Conservation (phyloP, 2,329 filamentous ascomycete species). For the Cladophialophora bantiana region DNA sequence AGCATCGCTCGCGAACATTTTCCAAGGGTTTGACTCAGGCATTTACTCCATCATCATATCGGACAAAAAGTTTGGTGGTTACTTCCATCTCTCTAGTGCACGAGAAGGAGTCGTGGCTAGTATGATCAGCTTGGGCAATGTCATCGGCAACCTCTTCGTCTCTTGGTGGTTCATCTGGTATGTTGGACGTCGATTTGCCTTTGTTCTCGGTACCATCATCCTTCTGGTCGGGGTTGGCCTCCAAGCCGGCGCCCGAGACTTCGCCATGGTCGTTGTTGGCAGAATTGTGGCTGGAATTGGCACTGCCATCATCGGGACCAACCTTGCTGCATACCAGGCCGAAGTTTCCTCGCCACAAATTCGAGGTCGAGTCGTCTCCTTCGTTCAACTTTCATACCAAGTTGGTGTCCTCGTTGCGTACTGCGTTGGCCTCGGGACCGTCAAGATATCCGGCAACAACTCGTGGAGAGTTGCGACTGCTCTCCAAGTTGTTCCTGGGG, state of each 20-base stretch:
- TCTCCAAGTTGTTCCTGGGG: slow-evolving; percentile 52
- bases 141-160: slow-evolving; percentile 49
- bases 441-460: no score
- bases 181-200: slow-evolving; percentile 15
- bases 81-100: slow-evolving; percentile 16
- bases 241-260: slow-evolving; percentile 13
- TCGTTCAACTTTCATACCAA: slow-evolving; percentile 53
- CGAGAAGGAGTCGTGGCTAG: slow-evolving; percentile 18
- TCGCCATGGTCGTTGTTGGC: slow-evolving; percentile 42
- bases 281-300: slow-evolving; percentile 12
- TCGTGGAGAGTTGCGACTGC: slow-evolving; percentile 45
- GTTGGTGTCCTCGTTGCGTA: slow-evolving; percentile 55
- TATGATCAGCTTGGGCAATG: slow-evolving; percentile 26
- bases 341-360: slow-evolving; percentile 12
- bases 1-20: slow-evolving; percentile 14
- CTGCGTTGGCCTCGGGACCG: slow-evolving; percentile 52
- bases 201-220: slow-evolving; percentile 18
- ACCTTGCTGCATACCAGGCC: slow-evolving; percentile 7
- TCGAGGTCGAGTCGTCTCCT: slow-evolving; percentile 12
- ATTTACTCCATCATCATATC: slow-evolving; percentile 22
- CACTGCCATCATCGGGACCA: slow-evolving; percentile 9
- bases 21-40: slow-evolving; percentile 19
- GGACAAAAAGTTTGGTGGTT: slow-evolving; percentile 13
- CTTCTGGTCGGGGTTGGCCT: slow-evolving; percentile 20
- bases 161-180: slow-evolving; percentile 25